Evolutionary conservation across 2,329 filamentous ascomycete species (phyloP), one percentile per base, ranked within the genome.

Genomic region (Geoglossum cookeanum): DNA sequence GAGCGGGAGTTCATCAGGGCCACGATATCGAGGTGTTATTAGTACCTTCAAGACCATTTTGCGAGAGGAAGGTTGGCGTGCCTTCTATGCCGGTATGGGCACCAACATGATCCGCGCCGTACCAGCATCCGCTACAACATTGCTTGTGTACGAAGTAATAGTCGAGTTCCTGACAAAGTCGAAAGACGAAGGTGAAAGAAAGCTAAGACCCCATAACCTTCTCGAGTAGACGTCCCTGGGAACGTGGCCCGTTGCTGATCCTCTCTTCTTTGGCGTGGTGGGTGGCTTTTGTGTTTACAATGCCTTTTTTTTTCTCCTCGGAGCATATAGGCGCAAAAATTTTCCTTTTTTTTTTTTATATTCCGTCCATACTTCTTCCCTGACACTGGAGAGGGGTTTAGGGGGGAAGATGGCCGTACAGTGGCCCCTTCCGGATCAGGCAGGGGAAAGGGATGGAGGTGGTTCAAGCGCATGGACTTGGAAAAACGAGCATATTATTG

Each of bases 41-140:
- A 82, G 78, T 66, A 96, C 91, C 0, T 91, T 85, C 68, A 80
- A 82, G 60, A 90, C 83, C 2, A 97, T 98, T 60, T 72, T 96
- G 42, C 75, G 74, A 37, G 92, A 98, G 69, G 92, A 98, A 70
- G 92, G 92, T 5, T 96, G 91, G 90, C 78, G 85, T 60, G 91
- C 91, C 3, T 97, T 98, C 65, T 98, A 98, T 68, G 91, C 90
- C 29, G 92, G 92, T 39, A 88, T 98, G 76, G 92, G 92, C 42
- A 95, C 91, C 54, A 98, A 98, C 71, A 87, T 98, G 81, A 88
- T 97, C 75, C 80, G 92, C 58, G 92, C 92, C 6, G 84, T 98
- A 11, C 92, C 92, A 35, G 89, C 92, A 27, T 91, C 92, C 22
- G 94, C 94, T 65, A 95, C 94, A 30, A 98, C 92, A 2, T 94